phyloP scores from a whole-genome alignment of 768 basidiomycete species.

The Lanmaoa pseudosensibilis region DNA sequence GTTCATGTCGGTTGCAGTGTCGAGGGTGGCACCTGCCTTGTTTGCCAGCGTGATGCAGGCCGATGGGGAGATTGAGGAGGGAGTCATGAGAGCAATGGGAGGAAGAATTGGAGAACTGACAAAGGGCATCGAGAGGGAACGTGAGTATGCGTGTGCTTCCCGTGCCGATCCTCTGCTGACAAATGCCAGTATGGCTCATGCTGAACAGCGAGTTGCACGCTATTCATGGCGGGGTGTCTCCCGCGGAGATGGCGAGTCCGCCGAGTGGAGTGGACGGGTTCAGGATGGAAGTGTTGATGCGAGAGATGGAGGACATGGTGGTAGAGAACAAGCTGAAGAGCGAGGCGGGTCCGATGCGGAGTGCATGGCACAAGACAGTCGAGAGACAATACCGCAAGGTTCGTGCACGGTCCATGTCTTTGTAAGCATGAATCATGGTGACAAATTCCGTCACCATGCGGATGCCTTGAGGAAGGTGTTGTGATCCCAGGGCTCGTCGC shows the following conservation, averaged over 20 bases:
- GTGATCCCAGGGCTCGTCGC: neutral
- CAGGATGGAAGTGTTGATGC: slow-evolving; percentile 42
- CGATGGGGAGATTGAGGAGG: slow-evolving; percentile 28
- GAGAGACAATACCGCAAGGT: neutral
- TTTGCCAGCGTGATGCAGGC: slow-evolving; percentile 40
- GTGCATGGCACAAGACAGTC: slow-evolving; percentile 51
- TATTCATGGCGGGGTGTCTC: slow-evolving; percentile 31
- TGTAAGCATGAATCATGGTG: slow-evolving; percentile 15
- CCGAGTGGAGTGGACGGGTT: slow-evolving; percentile 30
- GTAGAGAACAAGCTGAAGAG: slow-evolving; percentile 62
- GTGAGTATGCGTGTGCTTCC: slow-evolving; percentile 32
- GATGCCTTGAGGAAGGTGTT: slow-evolving; percentile 14
- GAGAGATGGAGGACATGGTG: slow-evolving; percentile 65
- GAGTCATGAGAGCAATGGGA: slow-evolving; percentile 38
- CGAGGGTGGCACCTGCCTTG: slow-evolving; percentile 67
- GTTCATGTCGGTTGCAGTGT: slow-evolving; percentile 70
- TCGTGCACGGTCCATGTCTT: slow-evolving; percentile 30
- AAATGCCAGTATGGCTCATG: slow-evolving; percentile 45
- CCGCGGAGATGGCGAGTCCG: neutral
- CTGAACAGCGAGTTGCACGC: slow-evolving; percentile 56
- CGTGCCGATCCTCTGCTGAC: slow-evolving; percentile 3
- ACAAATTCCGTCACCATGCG: slow-evolving; percentile 11
- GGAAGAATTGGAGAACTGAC: slow-evolving; percentile 45
- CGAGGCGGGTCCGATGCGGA: slow-evolving; percentile 55
- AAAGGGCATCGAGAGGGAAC: slow-evolving; percentile 53